phyloP scores from a whole-genome alignment of 345 rosid genomes.

The Eucalyptus tenuipes region DNA sequence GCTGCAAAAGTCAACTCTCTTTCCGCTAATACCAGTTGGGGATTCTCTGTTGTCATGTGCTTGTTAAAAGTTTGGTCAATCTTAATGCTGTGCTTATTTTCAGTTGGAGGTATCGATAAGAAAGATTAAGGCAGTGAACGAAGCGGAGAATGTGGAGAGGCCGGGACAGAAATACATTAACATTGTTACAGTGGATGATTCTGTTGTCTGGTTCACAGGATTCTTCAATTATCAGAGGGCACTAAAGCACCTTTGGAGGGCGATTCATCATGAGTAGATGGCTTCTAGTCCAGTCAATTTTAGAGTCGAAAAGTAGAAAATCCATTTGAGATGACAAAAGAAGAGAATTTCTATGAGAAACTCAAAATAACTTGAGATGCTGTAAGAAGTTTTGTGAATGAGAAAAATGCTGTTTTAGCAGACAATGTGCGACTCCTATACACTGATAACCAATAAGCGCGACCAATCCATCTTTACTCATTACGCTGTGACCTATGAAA shows the following conservation, averaged over 20 bases:
- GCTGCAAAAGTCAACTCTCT: neutral
- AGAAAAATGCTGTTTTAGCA: neutral
- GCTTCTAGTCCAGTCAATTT: neutral
- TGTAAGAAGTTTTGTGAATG: neutral
- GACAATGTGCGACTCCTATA: too few relatives aligned
- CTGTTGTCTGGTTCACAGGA: conserved; percentile 82
- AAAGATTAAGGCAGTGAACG: conserved; percentile 44
- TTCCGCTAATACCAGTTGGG: neutral
- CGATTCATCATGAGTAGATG: conserved; percentile 10
- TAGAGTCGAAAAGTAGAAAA: neutral
- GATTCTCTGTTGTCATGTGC: neutral
- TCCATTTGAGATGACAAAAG: neutral
- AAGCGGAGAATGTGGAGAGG: conserved; percentile 33
- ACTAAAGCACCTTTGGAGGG: conserved; percentile 38
- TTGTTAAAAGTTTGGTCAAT: neutral
- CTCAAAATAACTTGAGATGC: neutral
- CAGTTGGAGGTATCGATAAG: conserved; percentile 28
- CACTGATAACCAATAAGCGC: neutral
- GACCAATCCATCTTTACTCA: neutral
- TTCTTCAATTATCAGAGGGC: conserved; percentile 54
- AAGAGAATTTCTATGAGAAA: neutral
- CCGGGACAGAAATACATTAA: conserved; percentile 58
- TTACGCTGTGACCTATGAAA: neutral
- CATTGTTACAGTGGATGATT: conserved; percentile 41
- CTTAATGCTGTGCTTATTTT: neutral